phyloP scores from a whole-genome alignment of 176 grass and related monocot species.

The Ensete ventricosum region DNA sequence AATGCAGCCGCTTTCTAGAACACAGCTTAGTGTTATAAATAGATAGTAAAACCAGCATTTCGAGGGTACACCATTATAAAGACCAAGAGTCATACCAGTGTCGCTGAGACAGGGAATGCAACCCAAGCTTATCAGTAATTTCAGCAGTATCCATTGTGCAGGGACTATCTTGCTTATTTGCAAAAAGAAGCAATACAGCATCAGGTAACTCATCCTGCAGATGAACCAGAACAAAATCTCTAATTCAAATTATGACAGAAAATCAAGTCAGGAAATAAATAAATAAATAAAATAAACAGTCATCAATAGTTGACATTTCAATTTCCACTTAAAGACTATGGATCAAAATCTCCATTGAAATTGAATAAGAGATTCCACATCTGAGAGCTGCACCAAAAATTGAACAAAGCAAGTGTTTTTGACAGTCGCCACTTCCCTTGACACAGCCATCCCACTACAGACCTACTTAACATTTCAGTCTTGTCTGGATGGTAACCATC shows the following conservation, averaged over 20 bases:
- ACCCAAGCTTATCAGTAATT: not conserved
- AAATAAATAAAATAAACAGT: not conserved
- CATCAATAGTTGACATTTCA: not conserved
- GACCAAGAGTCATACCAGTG: not conserved
- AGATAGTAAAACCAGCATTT: not conserved
- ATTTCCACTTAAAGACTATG: not conserved
- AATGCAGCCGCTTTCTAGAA: not conserved
- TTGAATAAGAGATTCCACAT: not conserved
- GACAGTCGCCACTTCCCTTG: too few relatives aligned
- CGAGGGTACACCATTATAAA: not conserved
- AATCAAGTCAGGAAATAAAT: not conserved
- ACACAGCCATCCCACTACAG: too few relatives aligned
- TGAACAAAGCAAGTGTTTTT: not conserved
- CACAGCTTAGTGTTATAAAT: not conserved
- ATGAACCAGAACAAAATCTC: not conserved
- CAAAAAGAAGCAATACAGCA: not conserved
- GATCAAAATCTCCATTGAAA: not conserved
- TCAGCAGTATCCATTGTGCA: not conserved
- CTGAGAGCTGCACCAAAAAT: not conserved
- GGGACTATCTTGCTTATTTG: not conserved
- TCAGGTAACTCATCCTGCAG: not conserved
- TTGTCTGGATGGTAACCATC: too few relatives aligned
- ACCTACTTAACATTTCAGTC: too few relatives aligned
- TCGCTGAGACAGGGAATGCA: not conserved
- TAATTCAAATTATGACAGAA: not conserved